Evolutionary conservation across 225 moss, liverwort and hornwort genomes (phyloP).

Genomic region (Sphagnum contortum): DNA sequence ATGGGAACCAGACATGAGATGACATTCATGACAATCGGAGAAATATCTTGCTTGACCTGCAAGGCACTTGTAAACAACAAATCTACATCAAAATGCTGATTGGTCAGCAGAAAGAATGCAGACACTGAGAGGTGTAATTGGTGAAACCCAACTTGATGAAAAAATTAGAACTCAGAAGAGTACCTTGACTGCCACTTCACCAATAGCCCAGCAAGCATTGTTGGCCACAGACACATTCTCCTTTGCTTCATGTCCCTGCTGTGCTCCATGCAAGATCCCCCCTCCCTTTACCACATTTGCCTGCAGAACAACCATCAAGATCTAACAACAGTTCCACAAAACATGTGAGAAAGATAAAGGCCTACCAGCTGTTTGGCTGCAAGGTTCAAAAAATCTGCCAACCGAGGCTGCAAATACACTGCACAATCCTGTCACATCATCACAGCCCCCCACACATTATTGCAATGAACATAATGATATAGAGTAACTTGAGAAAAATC

Average conservation of each 20-base stretch:
- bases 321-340: too few species aligned
- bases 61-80: background rate
- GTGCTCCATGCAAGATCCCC: slow-evolving; percentile 6
- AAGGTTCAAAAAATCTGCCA: slow-evolving; percentile 83
- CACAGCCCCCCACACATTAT: too few species aligned
- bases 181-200: slow-evolving; percentile 98
- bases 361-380: slow-evolving; percentile 95
- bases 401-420: slow-evolving; percentile 83
- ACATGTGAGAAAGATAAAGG: background rate
- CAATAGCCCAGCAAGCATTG: slow-evolving; percentile 99
- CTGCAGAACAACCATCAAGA: too few species aligned
- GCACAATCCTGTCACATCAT: slow-evolving; percentile 67
- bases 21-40: slow-evolving; percentile 92
- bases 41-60: slow-evolving; percentile 94
- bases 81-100: too few species aligned
- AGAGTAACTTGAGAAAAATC: background rate
- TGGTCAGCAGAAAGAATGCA: too few species aligned
- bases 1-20: slow-evolving; percentile 91
- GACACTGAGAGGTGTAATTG: too few species aligned
- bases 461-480: background rate
- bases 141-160: too few species aligned
- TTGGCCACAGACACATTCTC: slow-evolving; percentile 99
- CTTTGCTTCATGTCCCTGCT: slow-evolving; percentile 85
- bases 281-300: background rate
- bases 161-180: too few species aligned